Percentiles rank a stretch among this genome's conserved stretches.
Conservation (phyloP, 176 grass and related monocot genomes). For the Cenchrus fungigraminus region DNA sequence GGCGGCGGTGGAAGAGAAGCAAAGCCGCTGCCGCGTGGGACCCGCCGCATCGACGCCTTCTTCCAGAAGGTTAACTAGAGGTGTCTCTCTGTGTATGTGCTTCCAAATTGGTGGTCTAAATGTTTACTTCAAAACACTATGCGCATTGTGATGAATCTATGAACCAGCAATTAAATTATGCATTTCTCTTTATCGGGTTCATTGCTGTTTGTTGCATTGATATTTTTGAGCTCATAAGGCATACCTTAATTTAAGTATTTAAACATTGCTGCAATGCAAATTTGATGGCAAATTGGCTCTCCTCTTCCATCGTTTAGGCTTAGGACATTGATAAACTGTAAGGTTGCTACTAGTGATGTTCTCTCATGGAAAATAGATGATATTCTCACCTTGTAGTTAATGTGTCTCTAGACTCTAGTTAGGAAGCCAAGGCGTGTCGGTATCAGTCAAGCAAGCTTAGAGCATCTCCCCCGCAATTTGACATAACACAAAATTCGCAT, state of each 20-base stretch:
- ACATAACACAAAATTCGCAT: slow-evolving; percentile 44
- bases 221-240: not conserved
- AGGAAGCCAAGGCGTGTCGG: slow-evolving; percentile 22
- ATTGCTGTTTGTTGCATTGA: not conserved
- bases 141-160: slow-evolving; percentile 30
- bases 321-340: not conserved
- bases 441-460: slow-evolving; percentile 11
- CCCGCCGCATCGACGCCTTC: slow-evolving; percentile 80
- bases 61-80: slow-evolving; percentile 67
- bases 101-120: slow-evolving; percentile 14
- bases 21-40: slow-evolving; percentile 70
- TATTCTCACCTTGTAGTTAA: not conserved
- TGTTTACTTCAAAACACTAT: slow-evolving; percentile 4
- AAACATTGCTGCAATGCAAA: not conserved
- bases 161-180: slow-evolving; percentile 25
- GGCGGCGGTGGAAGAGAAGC: not conserved
- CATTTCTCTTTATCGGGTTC: not conserved
- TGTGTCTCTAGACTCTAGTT: slow-evolving; percentile 8
- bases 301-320: not conserved
- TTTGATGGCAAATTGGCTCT: not conserved
- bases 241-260: slow-evolving; percentile 11
- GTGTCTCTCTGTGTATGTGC: not conserved
- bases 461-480: slow-evolving; percentile 18
- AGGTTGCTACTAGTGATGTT: not conserved
- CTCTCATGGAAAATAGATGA: slow-evolving; percentile 3